These are phyloP conservation scores for Carallia pectinifolia DNA, from an alignment of 345 rosid species.

Conservation along the genomic window DNA sequence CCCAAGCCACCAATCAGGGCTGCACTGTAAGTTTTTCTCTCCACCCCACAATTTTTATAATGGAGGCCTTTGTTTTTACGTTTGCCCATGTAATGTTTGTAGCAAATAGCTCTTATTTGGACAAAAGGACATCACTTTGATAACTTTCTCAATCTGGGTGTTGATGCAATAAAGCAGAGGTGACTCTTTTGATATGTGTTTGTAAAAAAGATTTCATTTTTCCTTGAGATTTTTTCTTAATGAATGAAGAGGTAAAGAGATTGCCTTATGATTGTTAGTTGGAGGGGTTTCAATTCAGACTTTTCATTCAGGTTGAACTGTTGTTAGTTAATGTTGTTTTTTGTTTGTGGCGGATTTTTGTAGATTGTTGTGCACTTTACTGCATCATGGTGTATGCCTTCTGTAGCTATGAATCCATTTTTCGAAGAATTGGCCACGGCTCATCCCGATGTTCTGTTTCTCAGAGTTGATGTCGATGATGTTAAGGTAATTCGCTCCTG, in stretches of 20 bases:
- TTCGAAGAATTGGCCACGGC: conserved; percentile 65
- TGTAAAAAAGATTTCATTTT: too few species aligned
- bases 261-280: not conserved
- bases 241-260: too few species aligned
- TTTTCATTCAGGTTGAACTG: not conserved
- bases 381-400: conserved; percentile 91
- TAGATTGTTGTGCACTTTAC: conserved; percentile 86
- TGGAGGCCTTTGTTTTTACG: too few species aligned
- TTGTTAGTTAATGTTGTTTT: not conserved
- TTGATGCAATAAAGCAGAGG: too few species aligned
- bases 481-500: conserved; percentile 50
- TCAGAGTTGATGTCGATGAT: conserved; percentile 85
- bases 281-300: conserved; percentile 4
- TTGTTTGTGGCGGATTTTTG: conserved; percentile 14
- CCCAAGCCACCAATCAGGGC: conserved; percentile 57
- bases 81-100: too few species aligned
- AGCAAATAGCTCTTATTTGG: too few species aligned
- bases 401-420: conserved; percentile 78
- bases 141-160: too few species aligned
- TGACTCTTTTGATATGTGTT: too few species aligned
- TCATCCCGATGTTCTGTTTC: conserved; percentile 67
- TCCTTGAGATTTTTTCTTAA: too few species aligned
- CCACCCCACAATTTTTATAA: too few species aligned
- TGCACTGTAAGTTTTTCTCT: conserved; percentile 52
- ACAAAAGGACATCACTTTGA: too few species aligned